Evolutionary conservation across 257 asterid genomes (phyloP), one percentile per base, ranked within the genome.

Genomic region (Striga asiatica): DNA sequence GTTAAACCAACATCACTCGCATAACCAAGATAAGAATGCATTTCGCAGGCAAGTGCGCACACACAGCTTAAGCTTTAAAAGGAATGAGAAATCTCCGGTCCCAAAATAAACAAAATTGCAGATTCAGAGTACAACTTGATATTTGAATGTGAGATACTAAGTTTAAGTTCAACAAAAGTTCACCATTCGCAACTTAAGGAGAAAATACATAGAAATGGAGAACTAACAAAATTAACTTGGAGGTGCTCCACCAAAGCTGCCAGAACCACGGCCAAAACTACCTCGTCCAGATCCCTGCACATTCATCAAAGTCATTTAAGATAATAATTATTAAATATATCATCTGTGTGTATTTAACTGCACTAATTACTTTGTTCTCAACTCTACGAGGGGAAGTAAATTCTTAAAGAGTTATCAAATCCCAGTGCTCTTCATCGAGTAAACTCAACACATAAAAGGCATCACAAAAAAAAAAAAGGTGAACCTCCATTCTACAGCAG

Each of bases 191-290:
- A 42, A 53, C 38, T 51, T 23, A 43, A 53, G 71, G 52, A 20
- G 67, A 54, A 69, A 50, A 73, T 60, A 71, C 7, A 23, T 43
- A 17, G 53, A 50, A 54, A 43, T 43, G 14, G 42, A 3, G 27
- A 64, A 11, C 25, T 46, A 4, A 16, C 21, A 14, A 38, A 58
- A 5, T 66, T 74, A 78, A 53, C 81, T 78, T 41, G 81, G 54
- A 39, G 84, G 81, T 28, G 84, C 75, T 49, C 74, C 76, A 28
- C 73, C 75, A 68, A 64, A 82, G 27, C 82, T 71, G 1, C 87
- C 92, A 18, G 92, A 38, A 9, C 92, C 92, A 42, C 92, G 69
- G 48, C 92, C 92, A 52, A 82, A 82, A 14, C 87, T 84, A 7
- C 92, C 80, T 7, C 82, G 79, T 31, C 92, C 82, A 13, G 50